Evolutionary conservation across 768 basidiomycete species (phyloP), one percentile per base, ranked within the genome.

Genomic region (Gyrodon lividus): DNA sequence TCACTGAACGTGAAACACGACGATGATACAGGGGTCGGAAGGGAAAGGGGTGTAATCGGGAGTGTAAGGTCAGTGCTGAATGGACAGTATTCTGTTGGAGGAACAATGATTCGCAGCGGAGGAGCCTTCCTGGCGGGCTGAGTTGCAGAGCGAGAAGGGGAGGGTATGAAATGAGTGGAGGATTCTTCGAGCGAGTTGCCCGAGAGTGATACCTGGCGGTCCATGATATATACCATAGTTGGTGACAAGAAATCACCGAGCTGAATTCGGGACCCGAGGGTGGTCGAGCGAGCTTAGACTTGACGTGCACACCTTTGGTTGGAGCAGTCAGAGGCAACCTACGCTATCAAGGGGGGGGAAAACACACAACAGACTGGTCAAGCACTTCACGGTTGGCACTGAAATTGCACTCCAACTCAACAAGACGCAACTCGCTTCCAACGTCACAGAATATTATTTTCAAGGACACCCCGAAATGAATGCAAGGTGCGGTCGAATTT

Each of bases 11-110:
- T 59, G 28, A 69, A 66, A 45, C 67, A 67, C 1, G 64, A 68
- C 9, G 61, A 67, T 0, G 61, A 57, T 42, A 67, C 37, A 8
- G 65, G 56, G 20, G 61, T 57, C 24, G 59, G 55, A 51, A 70
- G 61, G 43, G 59, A 56, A 35, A 51, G 58, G 9, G 67, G 62
- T 7, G 64, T 62, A 16, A 61, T 58, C 38, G 68, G 68, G 52
- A 66, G 57, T 5, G 58, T 64, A n/a, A 70, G 54, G 40, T 70
- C 59, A 16, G 64, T 66, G 34, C 64, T 60, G 49, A 66, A 68
- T n/a, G 66, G 66, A 52, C 64, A 70, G 46, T 68, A 67, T 54
- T 69, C 68, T 26, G 68, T 60, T 14, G 66, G 64, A 13, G 68
- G 68, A 43, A 68, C 61, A 20, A 64, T 48, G 59, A 68, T 68